Evolutionary conservation across 306 rosid genomes (phyloP).

Genomic region (Castanea mollissima): DNA sequence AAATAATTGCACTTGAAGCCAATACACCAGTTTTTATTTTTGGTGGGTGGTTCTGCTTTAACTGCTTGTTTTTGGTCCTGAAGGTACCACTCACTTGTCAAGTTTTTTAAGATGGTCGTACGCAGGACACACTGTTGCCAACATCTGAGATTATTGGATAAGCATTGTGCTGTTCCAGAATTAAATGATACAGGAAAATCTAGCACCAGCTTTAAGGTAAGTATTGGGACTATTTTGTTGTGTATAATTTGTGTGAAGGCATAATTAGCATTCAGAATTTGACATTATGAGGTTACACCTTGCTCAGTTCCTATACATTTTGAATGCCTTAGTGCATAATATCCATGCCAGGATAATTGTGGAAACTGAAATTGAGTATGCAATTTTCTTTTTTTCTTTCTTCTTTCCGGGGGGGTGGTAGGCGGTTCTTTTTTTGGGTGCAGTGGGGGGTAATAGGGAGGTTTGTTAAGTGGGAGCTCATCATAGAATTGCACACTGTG

Average conservation of each 20-base stretch:
- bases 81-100: constrained; percentile 59
- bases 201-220: constrained; percentile 45
- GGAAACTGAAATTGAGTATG: background rate
- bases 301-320: background rate
- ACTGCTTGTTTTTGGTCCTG: constrained; percentile 27
- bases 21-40: background rate
- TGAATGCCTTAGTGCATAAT: background rate
- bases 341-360: constrained; percentile 5
- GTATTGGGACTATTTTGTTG: constrained; percentile 11
- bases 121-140: constrained; percentile 54
- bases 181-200: constrained; percentile 21
- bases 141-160: constrained; percentile 55
- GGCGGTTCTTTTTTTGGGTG: background rate
- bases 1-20: background rate
- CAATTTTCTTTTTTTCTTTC: background rate
- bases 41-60: constrained; percentile 8
- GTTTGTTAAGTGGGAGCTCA: background rate
- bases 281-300: constrained; percentile 9
- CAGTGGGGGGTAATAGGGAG: no score
- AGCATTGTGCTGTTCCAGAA: constrained; percentile 59
- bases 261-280: background rate
- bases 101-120: constrained; percentile 58
- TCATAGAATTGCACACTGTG: no score
- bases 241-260: constrained; percentile 17
- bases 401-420: background rate